Base-by-base conservation (phyloP, 129 eudicot genomes). In the Smallanthus sonchifolius region DNA sequence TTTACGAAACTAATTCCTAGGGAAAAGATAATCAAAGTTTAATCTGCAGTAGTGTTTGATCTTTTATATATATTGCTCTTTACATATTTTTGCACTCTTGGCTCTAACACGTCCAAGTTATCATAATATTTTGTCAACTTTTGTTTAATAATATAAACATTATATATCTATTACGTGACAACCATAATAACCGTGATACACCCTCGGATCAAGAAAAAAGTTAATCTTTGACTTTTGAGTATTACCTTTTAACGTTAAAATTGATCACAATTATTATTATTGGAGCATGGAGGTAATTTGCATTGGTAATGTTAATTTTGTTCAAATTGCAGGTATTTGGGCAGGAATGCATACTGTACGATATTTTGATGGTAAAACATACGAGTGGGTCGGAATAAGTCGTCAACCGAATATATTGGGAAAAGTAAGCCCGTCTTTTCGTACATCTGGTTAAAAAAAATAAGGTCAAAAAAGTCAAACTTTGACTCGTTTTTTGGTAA, bases 321-420 rank as follows among this genome's bases (percentile, higher is more conserved):
- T 39, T 56, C 67, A 44, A 64, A 36, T 35, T 67, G 74, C 82
- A 95, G 99, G 99, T 69, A 95, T 95, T 17, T 95, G 98, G 97
- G 92, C 98, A 16, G 97, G 98, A 79, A 93, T 93, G 98, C 87
- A 83, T 44, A 88, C 97, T 40, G 98, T 93, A 69, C 84, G 97
- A 35, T 86, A 93, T 76, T 93, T 93, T 77, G 98, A 95, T 75
- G 99, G 96, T 38, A 90, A 77, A 86, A 93, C 98, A 57, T 93
- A 93, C 40, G 97, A 90, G 79, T 93, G 98, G 98, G 98, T 93
- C 55, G 98, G 98, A 67, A 86, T 93, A 65, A 93, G 98, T 80
- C 89, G 97, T 79, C 98, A 93, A 85, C 98, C 98, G 55, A 90
- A 90, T 79, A 90, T 93, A 42, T 84, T 86, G 44, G 83, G 98